Evolutionary conservation across 257 asterid genomes (phyloP), one percentile per base, ranked within the genome.

Genomic region (Osmanthus fragrans): DNA sequence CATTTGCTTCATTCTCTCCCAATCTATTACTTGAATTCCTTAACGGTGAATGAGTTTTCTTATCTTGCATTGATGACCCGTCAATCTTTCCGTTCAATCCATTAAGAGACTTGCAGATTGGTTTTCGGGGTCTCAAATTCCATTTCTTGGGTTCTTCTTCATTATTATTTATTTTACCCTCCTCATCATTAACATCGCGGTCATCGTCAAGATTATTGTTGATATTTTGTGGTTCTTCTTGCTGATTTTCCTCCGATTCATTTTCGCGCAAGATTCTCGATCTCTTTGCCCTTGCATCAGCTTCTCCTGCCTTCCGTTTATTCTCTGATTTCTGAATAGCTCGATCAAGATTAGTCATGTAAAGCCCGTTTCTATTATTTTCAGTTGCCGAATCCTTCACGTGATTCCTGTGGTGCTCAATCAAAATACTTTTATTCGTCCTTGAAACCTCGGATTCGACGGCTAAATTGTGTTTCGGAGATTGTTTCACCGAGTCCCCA

Each of bases 81-180:
- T 27, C 47, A n/a, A 47, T 25, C 58, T 75, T 47, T 9, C 32
- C 58, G 18, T 18, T 71, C 75, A 63, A 76, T 30, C 76, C 82
- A 72, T 81, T 82, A 65, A 75, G 25, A 8, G 83, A 81, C 67
- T 82, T 84, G 47, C 70, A 56, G 64, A 42, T 32, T 32, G 83
- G 84, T 73, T 77, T 89, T 18, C 93, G 79, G 0, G 93, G 93
- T 89, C 93, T 88, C 82, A 89, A 70, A 83, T 91, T 87, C 94
- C 93, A 88, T 1, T 79, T 80, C 82, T 82, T 88, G 0, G 80
- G 78, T 29, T 89, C 93, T 7, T 84, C 89, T 9, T 79, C 86
- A 1, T 56, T 45, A 36, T 64, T 60, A 34, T 47, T 77, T 21
- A n/a, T 58, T 29, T 76, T 47, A 5, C 37, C 80, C 72, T 77